phyloP scores from a whole-genome alignment of 2,329 filamentous ascomycete species.

The Pyrenophora graminea region DNA sequence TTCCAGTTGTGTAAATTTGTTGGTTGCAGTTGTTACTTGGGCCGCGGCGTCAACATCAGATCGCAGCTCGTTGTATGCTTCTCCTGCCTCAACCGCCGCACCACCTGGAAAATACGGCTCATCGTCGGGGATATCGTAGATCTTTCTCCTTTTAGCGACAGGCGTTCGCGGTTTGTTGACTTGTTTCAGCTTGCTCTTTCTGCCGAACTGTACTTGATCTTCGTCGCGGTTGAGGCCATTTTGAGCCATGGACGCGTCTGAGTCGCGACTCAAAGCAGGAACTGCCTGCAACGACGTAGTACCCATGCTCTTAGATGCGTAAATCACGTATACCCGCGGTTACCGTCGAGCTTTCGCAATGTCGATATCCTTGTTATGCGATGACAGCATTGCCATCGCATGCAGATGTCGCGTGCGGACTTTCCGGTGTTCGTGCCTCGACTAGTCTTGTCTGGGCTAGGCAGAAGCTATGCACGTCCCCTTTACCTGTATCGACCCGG shows the following conservation, averaged over 20 bases:
- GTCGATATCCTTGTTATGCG: no score
- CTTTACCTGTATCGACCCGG: no score
- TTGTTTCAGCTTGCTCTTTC: constrained; percentile 6
- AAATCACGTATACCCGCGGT: constrained; percentile 3
- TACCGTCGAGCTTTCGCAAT: no score
- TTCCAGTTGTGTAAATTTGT: not conserved
- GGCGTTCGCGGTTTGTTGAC: constrained; percentile 10
- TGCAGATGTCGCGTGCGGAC: no score
- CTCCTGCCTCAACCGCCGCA: not conserved
- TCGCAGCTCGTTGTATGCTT: not conserved
- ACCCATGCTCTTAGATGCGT: constrained; percentile 16
- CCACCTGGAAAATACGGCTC: not conserved
- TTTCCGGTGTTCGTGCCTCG: no score
- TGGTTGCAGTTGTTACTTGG: not conserved
- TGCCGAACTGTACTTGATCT: not conserved
- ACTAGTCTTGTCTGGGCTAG: no score
- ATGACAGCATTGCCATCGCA: not conserved
- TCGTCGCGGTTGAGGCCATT: not conserved
- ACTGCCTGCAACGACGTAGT: constrained; percentile 23
- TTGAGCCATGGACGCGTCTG: not conserved
- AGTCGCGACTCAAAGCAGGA: not conserved
- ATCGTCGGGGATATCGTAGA: constrained; percentile 7
- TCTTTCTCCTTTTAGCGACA: not conserved
- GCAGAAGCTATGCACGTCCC: no score
- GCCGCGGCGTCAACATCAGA: not conserved